These are phyloP conservation scores for Arctium minus DNA, from an alignment of 129 eudicot species.

Conservation along the genomic window DNA sequence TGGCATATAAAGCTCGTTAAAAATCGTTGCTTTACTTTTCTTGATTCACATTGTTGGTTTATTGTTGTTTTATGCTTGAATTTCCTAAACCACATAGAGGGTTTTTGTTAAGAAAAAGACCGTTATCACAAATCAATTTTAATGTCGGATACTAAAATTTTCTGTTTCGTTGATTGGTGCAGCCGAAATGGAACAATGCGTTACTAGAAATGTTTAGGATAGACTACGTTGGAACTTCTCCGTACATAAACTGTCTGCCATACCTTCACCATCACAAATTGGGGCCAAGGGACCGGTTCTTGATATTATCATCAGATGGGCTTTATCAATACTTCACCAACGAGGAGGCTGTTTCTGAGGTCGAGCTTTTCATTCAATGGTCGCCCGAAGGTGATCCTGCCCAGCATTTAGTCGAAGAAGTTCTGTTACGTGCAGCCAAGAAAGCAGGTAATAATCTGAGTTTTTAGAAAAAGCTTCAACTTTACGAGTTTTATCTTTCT, in stretches of 20 bases:
- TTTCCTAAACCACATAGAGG: background rate
- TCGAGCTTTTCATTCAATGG: constrained; percentile 76
- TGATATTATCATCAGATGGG: constrained; percentile 85
- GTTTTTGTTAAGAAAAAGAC: background rate
- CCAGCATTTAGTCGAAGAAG: constrained; percentile 86
- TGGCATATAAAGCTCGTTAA: background rate
- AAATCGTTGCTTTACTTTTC: background rate
- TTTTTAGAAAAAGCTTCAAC: background rate
- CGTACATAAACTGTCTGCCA: constrained; percentile 74
- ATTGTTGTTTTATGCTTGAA: background rate
- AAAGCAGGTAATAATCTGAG: constrained; percentile 57
- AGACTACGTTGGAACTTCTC: constrained; percentile 66
- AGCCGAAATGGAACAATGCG: constrained; percentile 97
- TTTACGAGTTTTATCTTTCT: background rate
- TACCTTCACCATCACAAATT: constrained; percentile 74
- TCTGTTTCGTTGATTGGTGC: constrained; percentile 26
- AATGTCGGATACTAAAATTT: constrained; percentile 3
- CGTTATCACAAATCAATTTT: background rate
- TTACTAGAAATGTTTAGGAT: constrained; percentile 87
- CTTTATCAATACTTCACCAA: constrained; percentile 91
- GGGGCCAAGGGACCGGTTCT: constrained; percentile 79
- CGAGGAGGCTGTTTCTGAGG: constrained; percentile 91
- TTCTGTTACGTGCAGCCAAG: constrained; percentile 87
- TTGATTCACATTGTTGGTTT: background rate
- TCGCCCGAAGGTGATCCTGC: constrained; percentile 98